Conservation (phyloP, 345 rosid genomes). For the Aegle marmelos region DNA sequence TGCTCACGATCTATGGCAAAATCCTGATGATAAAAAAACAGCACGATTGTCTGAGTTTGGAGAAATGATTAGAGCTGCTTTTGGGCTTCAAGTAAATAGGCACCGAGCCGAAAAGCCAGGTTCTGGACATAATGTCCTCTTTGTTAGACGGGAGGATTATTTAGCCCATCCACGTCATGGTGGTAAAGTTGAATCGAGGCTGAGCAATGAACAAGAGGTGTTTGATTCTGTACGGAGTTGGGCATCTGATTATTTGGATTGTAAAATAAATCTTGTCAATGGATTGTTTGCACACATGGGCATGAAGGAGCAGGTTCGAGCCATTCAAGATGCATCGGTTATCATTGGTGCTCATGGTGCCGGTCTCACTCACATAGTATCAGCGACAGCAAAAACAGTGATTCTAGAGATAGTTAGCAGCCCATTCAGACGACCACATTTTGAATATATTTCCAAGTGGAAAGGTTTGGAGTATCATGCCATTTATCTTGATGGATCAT, state of each 20-base stretch:
- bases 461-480: conserved; percentile 91
- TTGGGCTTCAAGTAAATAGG: conserved; percentile 60
- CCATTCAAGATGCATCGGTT: conserved; percentile 91
- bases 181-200: conserved; percentile 83
- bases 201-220: conserved; percentile 78
- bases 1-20: conserved; percentile 64
- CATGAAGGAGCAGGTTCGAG: conserved; percentile 80
- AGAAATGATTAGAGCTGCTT: conserved; percentile 85
- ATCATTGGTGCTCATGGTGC: conserved; percentile 97
- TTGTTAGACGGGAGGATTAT: conserved; percentile 90
- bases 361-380: conserved; percentile 86
- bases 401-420: conserved; percentile 73
- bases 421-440: conserved; percentile 73
- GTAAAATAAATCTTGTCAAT: conserved; percentile 74
- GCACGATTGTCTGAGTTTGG: conserved; percentile 88
- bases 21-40: conserved; percentile 55
- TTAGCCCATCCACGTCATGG: conserved; percentile 89
- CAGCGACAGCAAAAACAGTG: conserved; percentile 79
- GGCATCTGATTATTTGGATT: conserved; percentile 47
- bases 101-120: conserved; percentile 47
- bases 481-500: conserved; percentile 60
- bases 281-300: conserved; percentile 92
- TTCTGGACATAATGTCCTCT: conserved; percentile 60
- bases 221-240: conserved; percentile 61
- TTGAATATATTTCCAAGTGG: conserved; percentile 77